Percentiles rank a stretch among this genome's conserved stretches.
phyloP scores from a whole-genome alignment of 805 yeast species.

The Saccharomyces jurei region DNA sequence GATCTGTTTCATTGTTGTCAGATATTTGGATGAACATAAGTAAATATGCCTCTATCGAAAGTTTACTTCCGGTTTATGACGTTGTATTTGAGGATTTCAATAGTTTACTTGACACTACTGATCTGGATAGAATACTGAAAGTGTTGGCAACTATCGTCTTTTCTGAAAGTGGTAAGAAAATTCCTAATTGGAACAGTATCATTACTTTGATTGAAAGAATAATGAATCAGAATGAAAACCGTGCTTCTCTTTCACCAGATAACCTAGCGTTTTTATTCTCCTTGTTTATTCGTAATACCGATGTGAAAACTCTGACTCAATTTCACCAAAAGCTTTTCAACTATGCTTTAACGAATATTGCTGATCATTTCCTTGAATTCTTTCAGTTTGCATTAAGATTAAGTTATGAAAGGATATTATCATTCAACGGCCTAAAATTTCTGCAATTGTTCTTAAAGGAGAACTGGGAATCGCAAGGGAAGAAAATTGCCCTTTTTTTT shows the following conservation, averaged over 20 bases:
- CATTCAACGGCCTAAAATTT: slow-evolving; percentile 35
- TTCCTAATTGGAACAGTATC: slow-evolving; percentile 41
- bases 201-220: slow-evolving; percentile 9
- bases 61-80: slow-evolving; percentile 39
- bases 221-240: slow-evolving; percentile 4
- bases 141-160: slow-evolving; percentile 44
- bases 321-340: slow-evolving; percentile 39
- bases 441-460: slow-evolving; percentile 43
- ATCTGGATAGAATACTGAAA: slow-evolving; percentile 31
- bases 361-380: slow-evolving; percentile 41
- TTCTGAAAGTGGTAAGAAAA: slow-evolving; percentile 64
- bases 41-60: slow-evolving; percentile 43
- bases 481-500: slow-evolving; percentile 38
- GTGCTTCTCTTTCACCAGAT: slow-evolving; percentile 11
- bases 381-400: slow-evolving; percentile 31
- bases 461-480: slow-evolving; percentile 32
- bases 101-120: slow-evolving; percentile 7
- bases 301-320: slow-evolving; percentile 39
- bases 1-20: slow-evolving; percentile 38
- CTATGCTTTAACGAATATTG: slow-evolving; percentile 33
- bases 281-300: slow-evolving; percentile 49
- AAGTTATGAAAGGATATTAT: slow-evolving; percentile 38
- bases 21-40: slow-evolving; percentile 51
- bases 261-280: slow-evolving; percentile 40
- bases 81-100: slow-evolving; percentile 22